Base-by-base conservation (phyloP, 768 basidiomycete genomes). In the Kwoniella newhampshirensis region DNA sequence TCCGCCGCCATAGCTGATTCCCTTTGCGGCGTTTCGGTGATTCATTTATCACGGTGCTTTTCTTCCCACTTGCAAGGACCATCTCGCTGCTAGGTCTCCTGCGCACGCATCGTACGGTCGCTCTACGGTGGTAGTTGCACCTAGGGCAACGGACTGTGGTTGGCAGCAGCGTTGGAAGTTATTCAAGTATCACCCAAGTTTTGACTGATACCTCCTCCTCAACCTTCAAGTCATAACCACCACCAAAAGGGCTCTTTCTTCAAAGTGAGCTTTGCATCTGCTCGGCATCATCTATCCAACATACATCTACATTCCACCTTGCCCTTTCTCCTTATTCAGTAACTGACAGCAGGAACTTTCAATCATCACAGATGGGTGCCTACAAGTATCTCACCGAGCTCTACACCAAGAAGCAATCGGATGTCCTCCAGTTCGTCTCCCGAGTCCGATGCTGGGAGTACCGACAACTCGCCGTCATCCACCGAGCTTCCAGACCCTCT, bases 361-460 rank as follows among this genome's bases (percentile, higher is more conserved):
- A 3, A 25, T 36, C 15, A n/a, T 15, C 46, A 40, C 32, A 71
- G 65, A 77, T 77, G 76, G 75, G 75, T 67, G 77, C 75, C 62
- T 77, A 74, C 72, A 77, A 94, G 80, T 97, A 97, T 78, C 86
- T 97, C 76, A 86, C 88, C 69, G 94, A 97, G 81, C 81, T 98
- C 64, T 91, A 93, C 87, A 94, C 93, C 82, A 96, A 96, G 64
- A 77, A 77, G 67, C 73, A 73, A 59, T 70, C 69, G 59, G 75
- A 75, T 81, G 91, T 98, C 68, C 85, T 97, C 77, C 90, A 91
- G 68, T 99, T 99, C 83, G 84, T 99, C 66, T 87, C 94, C 75
- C 92, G 96, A 74, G 94, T 99, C 67, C 84, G 94, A 71, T 94
- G 91, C 85, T 96, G 93, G 93, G 93, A 97, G 77, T 96, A 92